Base-by-base conservation (phyloP, 192 early-diverging fungal genomes). In the Entomortierella lignicola region DNA sequence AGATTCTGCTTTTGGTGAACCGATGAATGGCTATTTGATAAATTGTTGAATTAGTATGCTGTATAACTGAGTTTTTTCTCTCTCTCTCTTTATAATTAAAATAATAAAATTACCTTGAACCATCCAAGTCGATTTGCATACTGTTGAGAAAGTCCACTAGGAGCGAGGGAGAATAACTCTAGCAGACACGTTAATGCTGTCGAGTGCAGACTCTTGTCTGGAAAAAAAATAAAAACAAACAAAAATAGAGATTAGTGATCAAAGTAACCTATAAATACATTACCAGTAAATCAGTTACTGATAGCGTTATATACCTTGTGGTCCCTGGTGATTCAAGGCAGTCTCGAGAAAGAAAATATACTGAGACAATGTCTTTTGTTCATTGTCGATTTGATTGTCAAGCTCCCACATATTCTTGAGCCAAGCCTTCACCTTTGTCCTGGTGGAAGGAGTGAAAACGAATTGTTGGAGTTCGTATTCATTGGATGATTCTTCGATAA, bases 131-230 rank as follows among this genome's bases (percentile, higher is more conserved):
- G 84, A 11, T 83, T 72, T 1, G 75, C 80, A 58, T 87, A 91
- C 30, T 82, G 71, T 1, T 75, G 80, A 0, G 89, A 84, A 5
- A 94, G 66, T 39, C 74, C 72, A 18, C 85, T 82, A 3, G 93
- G 93, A 1, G 87, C 85, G 11, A 94, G 68, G 1, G 91, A 92
- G 7, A 94, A 86, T 23, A 93, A 69, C 65, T 94, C 93, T 26
- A 92, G 66, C 4, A 94, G 69, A 66, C 90, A 92, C 1, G 84
- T 83, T 20, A 89, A 80, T 2, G 90, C 88, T 0, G 85, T 89
- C n/a, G 88, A 73, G 43, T 92, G 89, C 29, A 94, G 72, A 5
- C 75, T 54, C 12, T 90, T 82, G 80, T 93, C 92, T 83, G 67
- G 25, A 25, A 48, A 26, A 52, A 41, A 3, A 62, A 27, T 15